These are phyloP conservation scores for Geotrichum ghanense DNA, from an alignment of 805 yeast species.

Conservation along the genomic window DNA sequence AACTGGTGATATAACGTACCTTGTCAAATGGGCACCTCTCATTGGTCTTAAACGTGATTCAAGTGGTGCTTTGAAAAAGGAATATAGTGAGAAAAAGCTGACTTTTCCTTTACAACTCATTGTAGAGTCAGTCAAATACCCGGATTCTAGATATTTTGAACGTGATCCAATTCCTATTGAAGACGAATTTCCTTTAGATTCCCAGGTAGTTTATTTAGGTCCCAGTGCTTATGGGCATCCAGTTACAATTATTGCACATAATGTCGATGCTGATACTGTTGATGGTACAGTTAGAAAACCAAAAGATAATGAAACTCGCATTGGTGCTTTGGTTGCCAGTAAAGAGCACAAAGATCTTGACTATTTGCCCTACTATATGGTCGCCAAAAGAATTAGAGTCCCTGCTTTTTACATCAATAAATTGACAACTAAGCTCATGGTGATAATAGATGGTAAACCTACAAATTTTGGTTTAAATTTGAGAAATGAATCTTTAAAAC, in stretches of 20 bases:
- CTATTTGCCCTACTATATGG: slow-evolving; percentile 48
- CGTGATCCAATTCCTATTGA: slow-evolving; percentile 66
- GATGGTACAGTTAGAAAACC: slow-evolving; percentile 19
- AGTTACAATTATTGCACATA: slow-evolving; percentile 32
- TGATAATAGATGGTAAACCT: slow-evolving; percentile 42
- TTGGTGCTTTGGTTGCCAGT: slow-evolving; percentile 50
- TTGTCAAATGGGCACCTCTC: slow-evolving; percentile 64
- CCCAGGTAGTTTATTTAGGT: slow-evolving; percentile 70
- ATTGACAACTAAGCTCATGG: slow-evolving; percentile 61
- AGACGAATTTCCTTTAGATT: slow-evolving; percentile 67
- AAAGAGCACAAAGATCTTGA: slow-evolving; percentile 43
- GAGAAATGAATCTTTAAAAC: slow-evolving; percentile 67
- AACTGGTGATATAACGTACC: slow-evolving; percentile 39
- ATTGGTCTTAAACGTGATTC: slow-evolving; percentile 61
- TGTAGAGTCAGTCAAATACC: slow-evolving; percentile 61
- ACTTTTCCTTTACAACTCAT: slow-evolving; percentile 68
- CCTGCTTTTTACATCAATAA: slow-evolving; percentile 30
- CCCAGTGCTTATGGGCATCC: slow-evolving; percentile 81
- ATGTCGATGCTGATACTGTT: slow-evolving; percentile 24
- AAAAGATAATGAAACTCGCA: slow-evolving; percentile 41
- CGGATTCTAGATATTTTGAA: slow-evolving; percentile 64
- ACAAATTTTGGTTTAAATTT: slow-evolving; percentile 71
- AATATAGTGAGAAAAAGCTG: slow-evolving; percentile 41
- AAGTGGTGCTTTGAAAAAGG: slow-evolving; percentile 70
- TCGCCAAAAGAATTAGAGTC: slow-evolving; percentile 26